Conservation (phyloP, 2,329 filamentous ascomycete species). For the Aspergillus uvarum region DNA sequence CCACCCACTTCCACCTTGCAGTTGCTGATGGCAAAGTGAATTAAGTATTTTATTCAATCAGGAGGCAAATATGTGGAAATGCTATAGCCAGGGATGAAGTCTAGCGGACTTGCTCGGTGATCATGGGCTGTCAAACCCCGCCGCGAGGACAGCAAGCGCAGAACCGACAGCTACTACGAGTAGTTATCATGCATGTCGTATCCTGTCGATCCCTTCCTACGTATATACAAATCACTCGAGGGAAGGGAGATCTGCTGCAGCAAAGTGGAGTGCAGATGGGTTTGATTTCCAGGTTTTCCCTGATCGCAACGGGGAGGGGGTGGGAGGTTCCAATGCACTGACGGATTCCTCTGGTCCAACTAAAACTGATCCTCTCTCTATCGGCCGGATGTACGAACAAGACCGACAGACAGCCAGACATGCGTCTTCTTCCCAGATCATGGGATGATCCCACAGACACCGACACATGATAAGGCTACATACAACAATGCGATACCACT, state of each 20-base stretch:
- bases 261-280: conserved; percentile 12
- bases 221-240: background rate
- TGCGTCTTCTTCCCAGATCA: background rate
- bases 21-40: background rate
- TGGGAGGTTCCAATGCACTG: background rate
- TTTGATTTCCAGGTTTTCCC: conserved; percentile 9
- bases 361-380: background rate
- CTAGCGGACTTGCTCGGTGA: conserved; percentile 5
- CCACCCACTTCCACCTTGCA: conserved; percentile 6
- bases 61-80: background rate
- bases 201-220: background rate
- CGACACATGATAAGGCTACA: background rate
- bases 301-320: background rate
- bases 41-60: too few species aligned
- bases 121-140: background rate
- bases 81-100: background rate
- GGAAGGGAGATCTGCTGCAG: conserved; percentile 13
- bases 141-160: background rate
- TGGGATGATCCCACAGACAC: background rate
- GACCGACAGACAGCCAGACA: background rate
- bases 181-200: too few species aligned
- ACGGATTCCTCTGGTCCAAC: background rate
- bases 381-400: conserved; percentile 1
- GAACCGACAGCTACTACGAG: background rate
- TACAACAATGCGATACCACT: conserved; percentile 3